Evolutionary conservation across 2,329 filamentous ascomycete genomes (phyloP), one percentile per base, ranked within the genome.

Genomic region (Pyrenochaeta sp.): DNA sequence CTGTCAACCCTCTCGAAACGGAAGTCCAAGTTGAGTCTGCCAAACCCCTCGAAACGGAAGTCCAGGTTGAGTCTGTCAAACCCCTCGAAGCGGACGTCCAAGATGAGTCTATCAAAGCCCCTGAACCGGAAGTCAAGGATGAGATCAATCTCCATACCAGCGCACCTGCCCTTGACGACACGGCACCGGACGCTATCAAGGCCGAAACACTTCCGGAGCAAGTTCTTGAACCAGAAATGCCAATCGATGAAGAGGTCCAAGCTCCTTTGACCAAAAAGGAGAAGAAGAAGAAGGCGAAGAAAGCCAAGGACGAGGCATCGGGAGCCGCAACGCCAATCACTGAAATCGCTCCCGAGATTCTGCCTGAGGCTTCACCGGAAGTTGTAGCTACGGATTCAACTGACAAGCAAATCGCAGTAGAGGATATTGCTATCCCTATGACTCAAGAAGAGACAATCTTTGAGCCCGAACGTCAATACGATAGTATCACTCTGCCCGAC

Each of bases 271-370:
- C 55, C 1, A 64, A 63, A 43, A 62, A 65, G 22, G 60, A 60
- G 7, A 63, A 57, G 53, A 63, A 57, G 53, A 67, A 68, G 43
- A 65, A 67, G 35, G 53, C 47, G 1, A 67, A 63, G 57, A 66
- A 65, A 31, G 44, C 48, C 7, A 65, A 62, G 29, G 38, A 26
- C 7, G 61, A 56, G 32, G 23, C 50, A 15, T 58, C 53, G 6
- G 55, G 44, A n/a, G 41, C 37, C n/a, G 18, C 28, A 11, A 55
- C 52, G 3, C 52, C 55, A 29, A 15, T 41, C 13, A 26, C 17
- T 10, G 55, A 62, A 29, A 41, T 41, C 9, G 20, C 38, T 2
- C 21, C 39, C 6, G 11, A 44, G 11, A 3, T 35, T 10, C 24
- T 32, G 26, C 15, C 22, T 20, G 52, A 48, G 26, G n/a, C 2